Percentiles rank a stretch among this genome's conserved stretches.
Conservation (phyloP, 345 rosid species). For the Lumnitzera littorea region DNA sequence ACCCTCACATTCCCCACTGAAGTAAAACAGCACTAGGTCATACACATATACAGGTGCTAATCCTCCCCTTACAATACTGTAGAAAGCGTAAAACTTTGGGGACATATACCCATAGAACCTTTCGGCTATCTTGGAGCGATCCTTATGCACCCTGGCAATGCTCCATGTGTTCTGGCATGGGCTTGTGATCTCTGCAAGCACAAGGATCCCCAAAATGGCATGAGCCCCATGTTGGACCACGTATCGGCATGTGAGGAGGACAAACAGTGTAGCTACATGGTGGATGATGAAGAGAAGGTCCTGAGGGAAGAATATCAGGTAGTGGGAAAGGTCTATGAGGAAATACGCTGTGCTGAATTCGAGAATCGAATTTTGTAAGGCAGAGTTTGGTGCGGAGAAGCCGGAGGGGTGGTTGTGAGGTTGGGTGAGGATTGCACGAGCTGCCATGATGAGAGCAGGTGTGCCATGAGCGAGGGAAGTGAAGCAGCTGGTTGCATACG, state of each 20-base stretch:
- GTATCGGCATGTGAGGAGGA: constrained; percentile 57
- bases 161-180: constrained; percentile 73
- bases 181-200: constrained; percentile 79
- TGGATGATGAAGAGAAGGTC: constrained; percentile 76
- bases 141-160: constrained; percentile 32
- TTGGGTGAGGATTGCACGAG: constrained; percentile 24
- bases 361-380: constrained; percentile 39
- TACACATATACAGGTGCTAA: constrained; percentile 49
- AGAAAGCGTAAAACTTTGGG: constrained; percentile 46
- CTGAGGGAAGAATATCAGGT: constrained; percentile 48
- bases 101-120: constrained; percentile 35
- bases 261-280: constrained; percentile 75
- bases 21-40: constrained; percentile 44
- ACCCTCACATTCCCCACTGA: constrained; percentile 28
- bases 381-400: constrained; percentile 52
- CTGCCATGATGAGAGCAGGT: constrained; percentile 56
- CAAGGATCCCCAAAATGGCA: constrained; percentile 46
- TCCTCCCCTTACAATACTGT: constrained; percentile 56
- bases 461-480: constrained; percentile 73
- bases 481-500: constrained; percentile 71
- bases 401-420: constrained; percentile 1
- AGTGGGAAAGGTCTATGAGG: constrained; percentile 64
- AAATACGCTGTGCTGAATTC: constrained; percentile 83
- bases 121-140: constrained; percentile 37
- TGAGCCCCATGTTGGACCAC: constrained; percentile 48